Conservation (phyloP, 2,329 filamentous ascomycete genomes). For the Apiospora saccharicola region DNA sequence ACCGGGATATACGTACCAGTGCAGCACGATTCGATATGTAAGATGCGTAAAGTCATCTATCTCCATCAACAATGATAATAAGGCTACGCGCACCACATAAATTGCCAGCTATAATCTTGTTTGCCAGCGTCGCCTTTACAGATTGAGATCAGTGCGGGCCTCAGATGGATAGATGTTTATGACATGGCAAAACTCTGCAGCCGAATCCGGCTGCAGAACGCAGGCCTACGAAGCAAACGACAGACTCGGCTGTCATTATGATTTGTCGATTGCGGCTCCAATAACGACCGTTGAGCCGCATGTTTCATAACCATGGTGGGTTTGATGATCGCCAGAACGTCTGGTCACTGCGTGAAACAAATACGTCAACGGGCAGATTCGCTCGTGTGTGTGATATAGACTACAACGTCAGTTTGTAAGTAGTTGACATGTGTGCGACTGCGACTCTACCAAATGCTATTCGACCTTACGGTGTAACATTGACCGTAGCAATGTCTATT, state of each 20-base stretch:
- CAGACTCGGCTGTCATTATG: neutral
- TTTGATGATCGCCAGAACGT: neutral
- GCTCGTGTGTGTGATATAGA: conserved; percentile 5
- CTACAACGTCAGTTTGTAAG: neutral
- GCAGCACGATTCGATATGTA: neutral
- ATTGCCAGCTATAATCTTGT: neutral
- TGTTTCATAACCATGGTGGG: conserved; percentile 17
- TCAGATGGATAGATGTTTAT: neutral
- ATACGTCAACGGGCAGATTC: conserved; percentile 4
- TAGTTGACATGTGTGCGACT: neutral
- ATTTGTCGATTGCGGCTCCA: conserved; percentile 15
- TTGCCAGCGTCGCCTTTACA: neutral
- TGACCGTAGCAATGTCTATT: neutral
- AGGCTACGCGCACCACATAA: neutral
- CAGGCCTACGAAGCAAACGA: neutral
- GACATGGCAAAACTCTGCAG: neutral
- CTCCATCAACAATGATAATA: neutral
- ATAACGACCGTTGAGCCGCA: conserved; percentile 3
- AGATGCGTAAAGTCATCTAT: neutral
- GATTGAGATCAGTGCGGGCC: neutral
- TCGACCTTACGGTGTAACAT: conserved; percentile 16
- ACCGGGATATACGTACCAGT: neutral
- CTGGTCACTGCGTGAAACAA: conserved; percentile 14
- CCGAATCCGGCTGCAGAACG: conserved; percentile 9
- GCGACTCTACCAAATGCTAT: neutral